These are phyloP conservation scores for Gliomastix tumulicola DNA, from an alignment of 2,329 filamentous ascomycete genomes.

Conservation along the genomic window DNA sequence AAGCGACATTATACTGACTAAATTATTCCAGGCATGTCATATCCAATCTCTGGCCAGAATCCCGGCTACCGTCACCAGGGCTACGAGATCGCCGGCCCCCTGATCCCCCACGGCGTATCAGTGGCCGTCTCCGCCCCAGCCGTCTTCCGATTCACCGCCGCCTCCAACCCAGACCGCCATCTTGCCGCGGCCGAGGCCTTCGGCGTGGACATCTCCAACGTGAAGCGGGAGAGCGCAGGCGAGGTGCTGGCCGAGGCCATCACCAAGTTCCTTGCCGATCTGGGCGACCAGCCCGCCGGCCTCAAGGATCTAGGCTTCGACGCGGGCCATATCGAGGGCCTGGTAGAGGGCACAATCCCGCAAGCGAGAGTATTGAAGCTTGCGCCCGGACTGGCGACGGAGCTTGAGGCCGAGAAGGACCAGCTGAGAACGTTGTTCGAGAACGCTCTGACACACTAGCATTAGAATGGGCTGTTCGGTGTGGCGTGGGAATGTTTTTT, in stretches of 20 bases:
- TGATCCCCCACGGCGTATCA: constrained; percentile 94
- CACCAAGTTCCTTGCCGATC: constrained; percentile 67
- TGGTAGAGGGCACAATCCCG: constrained; percentile 93
- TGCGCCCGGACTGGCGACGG: constrained; percentile 71
- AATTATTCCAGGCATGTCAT: constrained; percentile 68
- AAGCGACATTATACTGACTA: not conserved
- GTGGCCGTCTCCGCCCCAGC: constrained; percentile 91
- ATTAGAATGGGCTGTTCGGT: too few species aligned
- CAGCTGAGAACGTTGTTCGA: constrained; percentile 67
- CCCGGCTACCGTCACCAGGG: constrained; percentile 79
- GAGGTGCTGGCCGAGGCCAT: constrained; percentile 82
- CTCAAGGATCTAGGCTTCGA: constrained; percentile 79
- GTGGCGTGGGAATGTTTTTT: not conserved
- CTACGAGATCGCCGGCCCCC: constrained; percentile 68
- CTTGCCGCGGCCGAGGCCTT: constrained; percentile 84
- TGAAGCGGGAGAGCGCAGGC: constrained; percentile 84
- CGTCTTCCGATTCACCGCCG: constrained; percentile 87
- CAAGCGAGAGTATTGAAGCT: constrained; percentile 87
- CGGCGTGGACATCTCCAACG: constrained; percentile 80
- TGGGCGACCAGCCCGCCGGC: constrained; percentile 88
- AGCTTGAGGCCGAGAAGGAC: constrained; percentile 65
- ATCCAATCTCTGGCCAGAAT: constrained; percentile 94
- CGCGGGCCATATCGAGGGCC: constrained; percentile 63
- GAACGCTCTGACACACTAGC: constrained; percentile 35
- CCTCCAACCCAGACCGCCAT: constrained; percentile 89